Evolutionary conservation across 208 protist species (phyloP), one percentile per base, ranked within the genome.

Genomic region (Acanthamoeba triangularis): DNA sequence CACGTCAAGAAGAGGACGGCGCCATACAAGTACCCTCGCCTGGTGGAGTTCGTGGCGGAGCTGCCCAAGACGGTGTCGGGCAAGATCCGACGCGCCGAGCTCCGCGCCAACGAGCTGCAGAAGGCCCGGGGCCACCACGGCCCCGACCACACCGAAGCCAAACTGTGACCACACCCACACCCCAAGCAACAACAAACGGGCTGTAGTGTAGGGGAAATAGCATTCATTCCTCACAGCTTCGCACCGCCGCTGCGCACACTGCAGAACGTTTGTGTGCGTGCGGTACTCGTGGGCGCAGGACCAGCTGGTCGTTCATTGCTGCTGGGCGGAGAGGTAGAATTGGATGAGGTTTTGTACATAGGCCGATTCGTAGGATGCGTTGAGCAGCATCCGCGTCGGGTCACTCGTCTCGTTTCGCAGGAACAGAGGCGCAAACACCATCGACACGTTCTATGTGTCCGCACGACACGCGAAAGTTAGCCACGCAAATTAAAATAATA

Each of bases 311-410:
- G 49, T 11, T 52, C 49, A 52, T 11, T 52, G 49, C 49, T 4
- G 49, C 49, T 52, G 49, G 49, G 7, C 49, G 49, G 49, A 52
- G 49, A 52, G 49, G 11, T 11, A 52, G 69, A 78, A 78, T 28
- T 78, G 69, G 23, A 88, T 23, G 80, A 88, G 80, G 80, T 88
- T 88, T 88, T 88, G 80, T 88, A 88, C 80, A 88, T 44, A 88
- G 41, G 80, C 25, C 30, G 80, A 88, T 35, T 88, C 80, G 80
- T 88, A 88, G 47, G 80, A 91, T 7, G 61, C 85, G 85, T 91
- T 91, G n/a, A 91, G 54, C 20, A 91, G 85, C 85, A 91, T 91
- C 52, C 18, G 11, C 56, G 85, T 69, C 16, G 85, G 85, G n/a
- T 91, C 85, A 30, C 33, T 44, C 4, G 23, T 72, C 33, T 91